These are phyloP conservation scores for Cudoniella acicularis DNA, from an alignment of 495 filamentous ascomycete species.

Conservation along the genomic window DNA sequence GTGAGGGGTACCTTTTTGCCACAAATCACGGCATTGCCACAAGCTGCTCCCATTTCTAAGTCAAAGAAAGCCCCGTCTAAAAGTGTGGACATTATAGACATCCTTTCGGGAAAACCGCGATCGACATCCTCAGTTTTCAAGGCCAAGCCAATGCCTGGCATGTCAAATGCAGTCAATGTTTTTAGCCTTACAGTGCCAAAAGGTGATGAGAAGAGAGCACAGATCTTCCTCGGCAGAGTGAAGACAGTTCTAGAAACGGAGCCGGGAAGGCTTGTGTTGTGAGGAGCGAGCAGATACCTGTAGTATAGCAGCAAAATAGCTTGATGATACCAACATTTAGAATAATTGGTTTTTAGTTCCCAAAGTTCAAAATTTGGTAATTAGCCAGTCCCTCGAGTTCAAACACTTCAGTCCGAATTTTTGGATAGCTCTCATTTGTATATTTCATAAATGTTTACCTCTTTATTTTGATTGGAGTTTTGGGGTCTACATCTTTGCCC, in stretches of 20 bases:
- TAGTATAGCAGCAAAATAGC: not conserved
- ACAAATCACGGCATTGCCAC: slow-evolving; percentile 61
- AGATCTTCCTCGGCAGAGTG: slow-evolving; percentile 75
- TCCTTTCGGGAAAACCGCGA: slow-evolving; percentile 53
- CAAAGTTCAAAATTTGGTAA: not conserved
- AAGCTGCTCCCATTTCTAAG: slow-evolving; percentile 27
- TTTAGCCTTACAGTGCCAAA: slow-evolving; percentile 75
- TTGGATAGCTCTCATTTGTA: too few species aligned
- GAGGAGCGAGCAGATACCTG: slow-evolving; percentile 8
- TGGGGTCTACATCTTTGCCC: too few species aligned
- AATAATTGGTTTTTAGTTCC: not conserved
- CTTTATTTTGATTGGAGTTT: too few species aligned
- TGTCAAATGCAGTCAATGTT: slow-evolving; percentile 59
- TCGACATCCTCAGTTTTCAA: slow-evolving; percentile 25
- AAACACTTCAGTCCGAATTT: not conserved
- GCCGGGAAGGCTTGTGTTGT: slow-evolving; percentile 73
- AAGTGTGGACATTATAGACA: slow-evolving; percentile 70
- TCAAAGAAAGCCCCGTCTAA: slow-evolving; percentile 26
- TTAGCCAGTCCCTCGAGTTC: too few species aligned
- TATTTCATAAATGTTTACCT: too few species aligned
- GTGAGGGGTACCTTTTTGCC: slow-evolving; percentile 64
- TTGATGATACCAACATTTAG: slow-evolving; percentile 2
- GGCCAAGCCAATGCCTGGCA: slow-evolving; percentile 15
- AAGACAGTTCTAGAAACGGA: slow-evolving; percentile 79
- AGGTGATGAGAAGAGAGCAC: slow-evolving; percentile 75